phyloP scores from a whole-genome alignment of 345 rosid genomes.

The Dipteronia dyeriana region DNA sequence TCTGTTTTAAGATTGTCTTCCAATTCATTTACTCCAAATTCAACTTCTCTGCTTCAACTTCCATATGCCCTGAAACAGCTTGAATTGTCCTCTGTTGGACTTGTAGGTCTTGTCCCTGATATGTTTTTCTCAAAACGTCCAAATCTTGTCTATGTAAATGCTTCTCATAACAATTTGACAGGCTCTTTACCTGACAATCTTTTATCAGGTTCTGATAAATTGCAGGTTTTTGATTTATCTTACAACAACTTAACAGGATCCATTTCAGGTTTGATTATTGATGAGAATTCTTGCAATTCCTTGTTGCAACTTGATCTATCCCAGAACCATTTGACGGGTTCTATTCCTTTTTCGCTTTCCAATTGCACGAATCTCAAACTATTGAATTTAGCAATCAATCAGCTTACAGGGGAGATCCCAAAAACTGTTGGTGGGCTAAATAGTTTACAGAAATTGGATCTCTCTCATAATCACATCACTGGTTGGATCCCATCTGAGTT shows the following conservation, averaged over 20 bases:
- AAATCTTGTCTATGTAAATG: conserved; percentile 53
- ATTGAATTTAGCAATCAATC: conserved; percentile 63
- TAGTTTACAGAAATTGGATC: conserved; percentile 66
- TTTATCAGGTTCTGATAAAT: conserved; percentile 51
- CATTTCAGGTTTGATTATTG: conserved; percentile 57
- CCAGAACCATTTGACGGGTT: conserved; percentile 51
- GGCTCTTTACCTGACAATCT: conserved; percentile 63
- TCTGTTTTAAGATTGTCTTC: conserved; percentile 61
- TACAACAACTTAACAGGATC: conserved; percentile 87
- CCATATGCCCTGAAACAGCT: conserved; percentile 67
- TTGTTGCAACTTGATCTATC: conserved; percentile 72
- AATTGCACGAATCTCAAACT: conserved; percentile 77
- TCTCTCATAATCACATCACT: conserved; percentile 68
- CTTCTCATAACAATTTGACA: conserved; percentile 68
- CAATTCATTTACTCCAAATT: conserved; percentile 53
- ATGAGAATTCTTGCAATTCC: conserved; percentile 60
- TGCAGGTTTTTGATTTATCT: conserved; percentile 77
- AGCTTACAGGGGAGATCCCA: conserved; percentile 70
- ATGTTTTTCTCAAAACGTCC: conserved; percentile 55
- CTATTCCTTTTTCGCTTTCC: conserved; percentile 59
- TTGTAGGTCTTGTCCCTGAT: conserved; percentile 66
- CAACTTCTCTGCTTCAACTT: conserved; percentile 76
- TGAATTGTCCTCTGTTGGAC: conserved; percentile 60
- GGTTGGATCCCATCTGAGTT: conserved; percentile 88
- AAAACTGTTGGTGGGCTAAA: conserved; percentile 52